Base-by-base conservation (phyloP, 179 eudicot genomes). In the Silene noctiflora region DNA sequence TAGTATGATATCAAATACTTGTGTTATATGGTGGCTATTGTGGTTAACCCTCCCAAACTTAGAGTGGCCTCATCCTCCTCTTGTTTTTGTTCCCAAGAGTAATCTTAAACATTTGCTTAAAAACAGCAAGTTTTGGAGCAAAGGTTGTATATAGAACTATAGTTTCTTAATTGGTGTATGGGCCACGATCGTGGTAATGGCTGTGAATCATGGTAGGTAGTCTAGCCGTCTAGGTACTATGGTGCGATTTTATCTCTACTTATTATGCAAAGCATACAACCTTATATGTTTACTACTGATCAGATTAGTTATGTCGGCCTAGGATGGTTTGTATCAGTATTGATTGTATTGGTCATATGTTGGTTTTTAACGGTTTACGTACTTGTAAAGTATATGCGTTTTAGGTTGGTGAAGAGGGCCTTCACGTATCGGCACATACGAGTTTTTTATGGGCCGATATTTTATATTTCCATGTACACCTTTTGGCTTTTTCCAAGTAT, bases 1-100 rank as follows among this genome's bases (percentile, higher is more conserved):
- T n/a, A n/a, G n/a, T 67, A 6, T 71, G 21, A 70, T 60, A 65
- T 71, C 33, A 71, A 19, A 7, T 35, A 46, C 20, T 29, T 72
- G 44, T 27, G 1, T 64, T 39, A 24, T 39, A 8, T 79, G 42
- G 24, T 58, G 42, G 35, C 66, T 12, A 2, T 73, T 22, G 9
- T 3, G 39, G 24, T 46, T 59, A 35, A 1, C 25, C 31, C n/a
- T 12, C 29, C 69, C 51, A 24, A 67, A 67, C 14, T 1, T n/a
- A 27, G 33, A 22, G 8, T 65, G 69, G 17, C 29, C 8, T 12
- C 59, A 35, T 71, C n/a, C 3, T 4, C 33, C n/a, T 65, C 72
- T 31, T 29, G 60, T 44, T 35, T 67, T 19, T 35, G 71, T 9
- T 39, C 53, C 53, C 16, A 19, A 19, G 44, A 16, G 21, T 24